A percentile compares a stretch with the other conserved stretches of the same genome.
Evolutionary conservation across 805 yeast species (phyloP).

Genomic region (Yarrowia alimentaria): DNA sequence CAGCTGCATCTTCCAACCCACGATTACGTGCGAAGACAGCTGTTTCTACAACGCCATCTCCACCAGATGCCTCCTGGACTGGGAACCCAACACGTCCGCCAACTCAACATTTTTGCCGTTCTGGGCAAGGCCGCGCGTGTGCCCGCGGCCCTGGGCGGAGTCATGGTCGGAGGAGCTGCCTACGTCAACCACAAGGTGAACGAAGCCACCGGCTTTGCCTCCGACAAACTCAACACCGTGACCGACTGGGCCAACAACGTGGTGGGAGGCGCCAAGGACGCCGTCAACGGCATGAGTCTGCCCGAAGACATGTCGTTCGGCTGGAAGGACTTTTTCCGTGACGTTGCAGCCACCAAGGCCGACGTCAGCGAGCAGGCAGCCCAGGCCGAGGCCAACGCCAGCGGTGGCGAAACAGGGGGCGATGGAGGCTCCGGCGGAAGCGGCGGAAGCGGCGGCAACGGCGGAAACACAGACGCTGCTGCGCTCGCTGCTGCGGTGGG

Average conservation of each 20-base stretch:
- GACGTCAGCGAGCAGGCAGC: background rate
- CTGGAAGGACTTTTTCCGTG: conserved; percentile 11
- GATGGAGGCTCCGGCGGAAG: conserved; percentile 35
- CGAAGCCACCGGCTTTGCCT: conserved; percentile 72
- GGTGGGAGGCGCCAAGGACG: conserved; percentile 41
- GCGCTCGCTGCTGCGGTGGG: conserved; percentile 62
- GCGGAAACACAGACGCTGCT: conserved; percentile 47
- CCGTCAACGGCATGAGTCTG: conserved; percentile 3
- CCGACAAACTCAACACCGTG: conserved; percentile 60
- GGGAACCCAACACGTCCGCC: conserved; percentile 7
- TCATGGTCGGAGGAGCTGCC: conserved; percentile 91
- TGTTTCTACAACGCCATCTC: conserved; percentile 8
- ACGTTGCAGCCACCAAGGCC: conserved; percentile 1
- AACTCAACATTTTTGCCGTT: conserved; percentile 20
- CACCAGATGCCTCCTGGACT: conserved; percentile 7
- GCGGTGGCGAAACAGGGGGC: too few species aligned
- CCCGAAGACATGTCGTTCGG: conserved; percentile 32
- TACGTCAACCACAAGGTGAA: conserved; percentile 90
- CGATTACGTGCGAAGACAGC: too few species aligned
- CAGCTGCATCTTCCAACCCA: too few species aligned
- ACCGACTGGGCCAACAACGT: conserved; percentile 57
- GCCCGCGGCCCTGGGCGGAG: conserved; percentile 86
- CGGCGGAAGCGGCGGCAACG: too few species aligned
- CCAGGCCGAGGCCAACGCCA: too few species aligned
- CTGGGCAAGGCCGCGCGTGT: conserved; percentile 32